Evolutionary conservation across 345 rosid species (phyloP).

Genomic region (Salix exigua): DNA sequence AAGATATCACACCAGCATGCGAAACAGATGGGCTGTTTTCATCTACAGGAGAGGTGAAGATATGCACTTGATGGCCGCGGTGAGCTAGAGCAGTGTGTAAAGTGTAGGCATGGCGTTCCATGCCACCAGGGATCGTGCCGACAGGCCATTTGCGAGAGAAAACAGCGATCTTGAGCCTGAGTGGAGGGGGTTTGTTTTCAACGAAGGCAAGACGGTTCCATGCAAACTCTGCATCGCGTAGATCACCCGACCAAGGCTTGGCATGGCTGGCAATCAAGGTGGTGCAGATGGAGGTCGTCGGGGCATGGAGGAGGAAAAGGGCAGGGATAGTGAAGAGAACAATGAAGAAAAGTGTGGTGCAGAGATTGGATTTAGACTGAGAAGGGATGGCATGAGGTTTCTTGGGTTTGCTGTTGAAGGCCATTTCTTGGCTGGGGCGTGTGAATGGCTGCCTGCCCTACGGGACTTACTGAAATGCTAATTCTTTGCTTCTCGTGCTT

Average conservation of each 20-base stretch:
- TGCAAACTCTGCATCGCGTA: constrained; percentile 46
- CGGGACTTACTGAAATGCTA: background rate
- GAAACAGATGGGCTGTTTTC: constrained; percentile 3
- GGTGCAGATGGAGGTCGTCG: constrained; percentile 33
- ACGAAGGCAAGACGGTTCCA: constrained; percentile 72
- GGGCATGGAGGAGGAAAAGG: constrained; percentile 67
- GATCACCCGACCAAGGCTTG: constrained; percentile 68
- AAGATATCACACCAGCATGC: background rate
- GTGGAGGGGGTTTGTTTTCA: constrained; percentile 17
- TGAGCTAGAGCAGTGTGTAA: constrained; percentile 68
- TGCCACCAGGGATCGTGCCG: constrained; percentile 71
- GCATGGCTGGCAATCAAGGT: constrained; percentile 1
- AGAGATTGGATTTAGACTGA: constrained; percentile 35
- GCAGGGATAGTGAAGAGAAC: constrained; percentile 77
- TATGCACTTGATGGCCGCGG: constrained; percentile 76
- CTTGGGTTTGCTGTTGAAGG: constrained; percentile 54
- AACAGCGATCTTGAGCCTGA: constrained; percentile 62
- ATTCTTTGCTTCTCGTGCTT: background rate
- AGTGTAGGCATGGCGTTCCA: constrained; percentile 95
- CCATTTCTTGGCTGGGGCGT: constrained; percentile 33
- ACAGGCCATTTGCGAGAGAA: constrained; percentile 92
- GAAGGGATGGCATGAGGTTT: constrained; percentile 31
- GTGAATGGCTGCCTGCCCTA: background rate
- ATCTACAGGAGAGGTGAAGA: constrained; percentile 74
- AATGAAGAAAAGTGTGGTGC: constrained; percentile 67